A percentile compares a stretch with the other conserved stretches of the same genome.
phyloP scores from a whole-genome alignment of 2,329 filamentous ascomycete species.

The Fusarium albosuccineum region DNA sequence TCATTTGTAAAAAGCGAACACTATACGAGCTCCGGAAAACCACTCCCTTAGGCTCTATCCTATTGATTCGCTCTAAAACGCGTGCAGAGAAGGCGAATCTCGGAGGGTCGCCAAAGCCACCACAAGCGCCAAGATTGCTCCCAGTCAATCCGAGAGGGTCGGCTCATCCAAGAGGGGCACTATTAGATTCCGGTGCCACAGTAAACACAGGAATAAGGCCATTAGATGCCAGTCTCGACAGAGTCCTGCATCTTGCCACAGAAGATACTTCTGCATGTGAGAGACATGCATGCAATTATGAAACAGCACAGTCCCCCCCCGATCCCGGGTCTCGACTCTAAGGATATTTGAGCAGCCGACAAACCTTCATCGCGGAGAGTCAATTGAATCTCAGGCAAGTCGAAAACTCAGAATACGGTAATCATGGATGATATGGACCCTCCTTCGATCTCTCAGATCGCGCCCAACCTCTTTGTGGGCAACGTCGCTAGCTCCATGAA shows the following conservation, averaged over 20 bases:
- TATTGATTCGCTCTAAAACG: too few relatives aligned
- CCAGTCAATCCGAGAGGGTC: too few relatives aligned
- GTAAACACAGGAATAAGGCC: conserved; percentile 3
- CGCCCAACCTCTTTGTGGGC: conserved; percentile 42
- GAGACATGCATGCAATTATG: conserved; percentile 25
- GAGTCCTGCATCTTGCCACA: conserved; percentile 26
- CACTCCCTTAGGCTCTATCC: too few relatives aligned
- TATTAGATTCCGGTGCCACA: conserved; percentile 3
- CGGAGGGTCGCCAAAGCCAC: too few relatives aligned
- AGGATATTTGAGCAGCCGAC: background rate
- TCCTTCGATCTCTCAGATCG: conserved; percentile 39
- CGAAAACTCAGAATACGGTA: background rate
- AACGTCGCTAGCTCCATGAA: conserved; percentile 42
- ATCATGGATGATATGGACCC: conserved; percentile 33
- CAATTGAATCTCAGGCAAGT: conserved; percentile 6
- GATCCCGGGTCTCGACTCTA: conserved; percentile 4
- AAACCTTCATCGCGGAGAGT: background rate
- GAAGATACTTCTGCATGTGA: conserved; percentile 24
- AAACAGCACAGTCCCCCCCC: conserved; percentile 16
- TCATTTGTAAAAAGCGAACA: too few relatives aligned
- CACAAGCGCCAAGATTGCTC: too few relatives aligned
- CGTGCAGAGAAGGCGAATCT: too few relatives aligned
- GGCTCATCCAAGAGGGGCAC: too few relatives aligned
- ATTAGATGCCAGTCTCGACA: background rate
- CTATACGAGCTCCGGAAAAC: too few relatives aligned